Base-by-base conservation (phyloP, 129 eudicot genomes). In the Lactuca saligna region DNA sequence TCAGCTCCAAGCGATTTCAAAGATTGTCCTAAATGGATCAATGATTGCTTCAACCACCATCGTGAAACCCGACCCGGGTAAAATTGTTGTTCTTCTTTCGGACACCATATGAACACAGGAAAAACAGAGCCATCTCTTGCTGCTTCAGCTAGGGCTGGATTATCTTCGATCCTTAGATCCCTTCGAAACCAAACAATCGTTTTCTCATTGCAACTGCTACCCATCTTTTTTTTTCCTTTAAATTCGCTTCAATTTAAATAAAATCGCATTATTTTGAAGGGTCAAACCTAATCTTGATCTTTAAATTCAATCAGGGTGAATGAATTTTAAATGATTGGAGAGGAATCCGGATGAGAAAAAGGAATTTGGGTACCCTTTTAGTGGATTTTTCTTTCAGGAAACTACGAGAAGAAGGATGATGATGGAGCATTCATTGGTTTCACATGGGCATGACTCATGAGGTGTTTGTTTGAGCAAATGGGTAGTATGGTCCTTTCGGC, bases 41-140 rank as follows among this genome's bases (percentile, higher is more conserved):
- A 81, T 38, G 97, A 87, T 15, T 94, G 97, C 79, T 94, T 94
- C 44, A 94, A 74, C 99, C 99, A 94, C 99, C 99, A 94, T 79
- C 99, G 78, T 0, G 99, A 94, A 80, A 88, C 97, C 66, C 99
- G 79, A 54, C 99, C 99, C 5, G 99, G 99, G 54, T 83, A 83
- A 73, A 81, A 94, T 20, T 87, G 90, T 6, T 85, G 93, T 76
- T 94, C 99, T 79, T 94, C 99, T 65, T 83, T 73, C 50, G 99
- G 99, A 38, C 97, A 85, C 99, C 99, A 94, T 69, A 90, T 94
- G 44, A 71, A 94, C 55, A 94, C 89, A 54, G 97, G 87, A 16
- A 89, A 68, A 31, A 94, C 82, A 68, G 79, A 69, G 9, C 99
- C 99, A 73, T 85, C 90, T 63, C 86, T 94, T n/a, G 96, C 99